phyloP scores from a whole-genome alignment of 305 asterid genomes.

The Fraxinus albicans region DNA sequence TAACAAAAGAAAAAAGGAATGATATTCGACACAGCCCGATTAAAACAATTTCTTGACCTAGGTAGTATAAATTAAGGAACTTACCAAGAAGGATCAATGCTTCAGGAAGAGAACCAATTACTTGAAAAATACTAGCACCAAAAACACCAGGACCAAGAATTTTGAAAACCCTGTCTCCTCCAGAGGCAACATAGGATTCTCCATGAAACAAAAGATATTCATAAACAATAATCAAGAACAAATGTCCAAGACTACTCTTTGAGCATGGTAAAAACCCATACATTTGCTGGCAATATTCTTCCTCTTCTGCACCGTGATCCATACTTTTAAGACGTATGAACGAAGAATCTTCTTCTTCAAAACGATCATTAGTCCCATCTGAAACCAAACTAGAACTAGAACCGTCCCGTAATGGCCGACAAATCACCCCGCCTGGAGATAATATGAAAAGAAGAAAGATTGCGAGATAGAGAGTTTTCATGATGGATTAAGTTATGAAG shows the following conservation, averaged over 20 bases:
- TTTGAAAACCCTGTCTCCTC: constrained; percentile 54
- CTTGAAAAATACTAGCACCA: constrained; percentile 57
- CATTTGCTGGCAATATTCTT: constrained; percentile 28
- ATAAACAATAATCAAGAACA: constrained; percentile 47
- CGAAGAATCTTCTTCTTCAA: background rate
- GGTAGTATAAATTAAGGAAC: background rate
- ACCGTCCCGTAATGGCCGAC: background rate
- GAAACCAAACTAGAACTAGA: background rate
- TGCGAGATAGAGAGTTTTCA: background rate
- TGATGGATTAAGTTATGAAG: background rate
- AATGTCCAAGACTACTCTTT: constrained; percentile 32
- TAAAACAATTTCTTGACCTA: background rate
- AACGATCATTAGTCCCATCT: background rate
- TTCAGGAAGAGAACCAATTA: constrained; percentile 55
- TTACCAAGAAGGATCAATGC: constrained; percentile 55
- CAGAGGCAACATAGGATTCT: constrained; percentile 47
- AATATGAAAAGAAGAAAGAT: background rate
- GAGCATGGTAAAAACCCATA: constrained; percentile 36
- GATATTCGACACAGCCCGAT: too few relatives aligned
- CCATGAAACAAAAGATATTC: constrained; percentile 46
- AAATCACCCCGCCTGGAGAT: background rate
- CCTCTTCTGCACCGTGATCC: too few relatives aligned
- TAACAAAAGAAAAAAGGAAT: too few relatives aligned
- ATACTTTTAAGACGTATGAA: background rate
- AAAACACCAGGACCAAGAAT: constrained; percentile 58